Base-by-base conservation (phyloP, 169 alveolate genomes). In the Blepharisma undulans region DNA sequence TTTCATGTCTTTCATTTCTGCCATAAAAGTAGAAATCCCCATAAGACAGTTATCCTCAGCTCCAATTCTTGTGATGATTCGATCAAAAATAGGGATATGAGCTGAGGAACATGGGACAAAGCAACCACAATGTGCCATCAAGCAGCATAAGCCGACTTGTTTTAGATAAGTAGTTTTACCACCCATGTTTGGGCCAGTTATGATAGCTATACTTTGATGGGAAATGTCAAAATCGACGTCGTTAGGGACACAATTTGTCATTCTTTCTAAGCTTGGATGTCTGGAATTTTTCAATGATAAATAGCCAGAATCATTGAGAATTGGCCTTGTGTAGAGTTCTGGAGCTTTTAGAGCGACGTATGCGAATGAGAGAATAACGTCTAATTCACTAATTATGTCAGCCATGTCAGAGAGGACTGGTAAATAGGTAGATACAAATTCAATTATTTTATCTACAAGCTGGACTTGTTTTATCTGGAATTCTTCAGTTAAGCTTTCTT, bases 131-230 rank as follows among this genome's bases (percentile, higher is more conserved):
- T 99, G 99, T 33, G 98, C 97, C 33, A 98, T 84, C 33, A 97
- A 86, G 5, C 94, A 95, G 74, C 97, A 94, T 18, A 97, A 95
- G 34, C 98, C 99, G 10, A 98, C 98, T 94, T 98, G 98, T 79
- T 99, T 95, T 76, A 99, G 98, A 89, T 97, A 98, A 8, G 99
- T 99, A 84, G 99, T 97, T 88, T 99, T 99, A 32, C 99, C 99
- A 34, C 99, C 99, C 99, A 99, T 99, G 91, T 99, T 99, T 12
- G 99, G 99, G n/a, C 99, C 99, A 6, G 99, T 99, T 36, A 99
- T 98, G 72, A 99, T 96, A 82, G 96, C 97, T 59, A 99, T 92
- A 84, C 98, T 94, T 22, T 98, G 94, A 27, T 95, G 80, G 60
- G 97, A 93, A 59, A 97, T 91, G 48, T 93, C 96, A 94, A 98